Percentiles rank a stretch among this genome's conserved stretches.
Conservation (phyloP, 164 flowering plant species). For the Vitis amurensis region DNA sequence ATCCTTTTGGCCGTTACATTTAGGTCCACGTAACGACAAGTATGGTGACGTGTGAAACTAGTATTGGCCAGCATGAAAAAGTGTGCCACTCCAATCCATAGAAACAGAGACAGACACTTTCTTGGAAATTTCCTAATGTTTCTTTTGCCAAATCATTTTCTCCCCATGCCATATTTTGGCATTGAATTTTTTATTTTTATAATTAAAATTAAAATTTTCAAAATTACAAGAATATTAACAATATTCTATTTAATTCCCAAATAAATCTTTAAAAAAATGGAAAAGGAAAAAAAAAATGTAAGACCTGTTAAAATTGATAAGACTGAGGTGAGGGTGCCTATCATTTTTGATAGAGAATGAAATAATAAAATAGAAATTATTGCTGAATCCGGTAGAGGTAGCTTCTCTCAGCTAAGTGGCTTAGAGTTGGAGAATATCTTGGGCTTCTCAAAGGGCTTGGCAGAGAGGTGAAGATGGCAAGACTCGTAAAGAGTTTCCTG, state of each 20-base stretch:
- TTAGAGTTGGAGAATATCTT: background rate
- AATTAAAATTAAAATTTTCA: background rate
- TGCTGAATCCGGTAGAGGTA: background rate
- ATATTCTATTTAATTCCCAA: background rate
- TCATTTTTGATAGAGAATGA: no score
- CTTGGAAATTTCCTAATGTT: conserved; percentile 12
- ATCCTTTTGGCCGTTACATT: background rate
- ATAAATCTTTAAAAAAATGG: no score
- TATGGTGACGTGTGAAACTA: background rate
- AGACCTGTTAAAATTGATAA: no score
- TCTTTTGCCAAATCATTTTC: background rate
- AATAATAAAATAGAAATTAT: background rate
- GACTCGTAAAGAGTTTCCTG: conserved; percentile 37
- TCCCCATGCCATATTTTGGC: background rate
- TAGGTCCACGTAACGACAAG: background rate
- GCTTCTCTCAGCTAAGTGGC: background rate
- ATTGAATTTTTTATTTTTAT: background rate
- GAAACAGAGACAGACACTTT: background rate
- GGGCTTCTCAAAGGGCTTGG: background rate
- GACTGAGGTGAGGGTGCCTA: no score
- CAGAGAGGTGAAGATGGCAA: conserved; percentile 28
- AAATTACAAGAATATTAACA: background rate
- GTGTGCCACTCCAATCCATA: background rate
- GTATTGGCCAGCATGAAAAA: background rate
- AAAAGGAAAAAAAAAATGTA: no score